These are phyloP conservation scores for Corymbia maculata DNA, from an alignment of 345 rosid genomes.

Conservation along the genomic window DNA sequence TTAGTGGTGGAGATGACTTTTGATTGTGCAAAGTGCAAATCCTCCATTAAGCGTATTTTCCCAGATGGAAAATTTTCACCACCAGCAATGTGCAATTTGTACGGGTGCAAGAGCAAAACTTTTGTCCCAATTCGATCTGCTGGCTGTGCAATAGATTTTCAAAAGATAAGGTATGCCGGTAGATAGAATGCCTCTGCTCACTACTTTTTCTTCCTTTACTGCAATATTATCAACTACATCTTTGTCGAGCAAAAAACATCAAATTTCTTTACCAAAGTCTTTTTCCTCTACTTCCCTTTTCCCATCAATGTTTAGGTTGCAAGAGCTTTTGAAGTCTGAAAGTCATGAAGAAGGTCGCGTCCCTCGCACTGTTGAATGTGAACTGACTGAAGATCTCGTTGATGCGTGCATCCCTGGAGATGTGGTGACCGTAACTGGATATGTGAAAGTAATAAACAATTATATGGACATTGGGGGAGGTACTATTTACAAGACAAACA, in stretches of 20 bases:
- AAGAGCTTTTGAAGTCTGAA: slow-evolving; percentile 66
- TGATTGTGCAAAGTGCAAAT: slow-evolving; percentile 69
- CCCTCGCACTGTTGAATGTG: slow-evolving; percentile 97
- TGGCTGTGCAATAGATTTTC: slow-evolving; percentile 74
- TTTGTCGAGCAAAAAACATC: background rate
- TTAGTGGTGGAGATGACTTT: slow-evolving; percentile 67
- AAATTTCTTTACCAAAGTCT: background rate
- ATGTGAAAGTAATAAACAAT: slow-evolving; percentile 75
- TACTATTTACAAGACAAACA: slow-evolving; percentile 2
- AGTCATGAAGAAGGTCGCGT: slow-evolving; percentile 98
- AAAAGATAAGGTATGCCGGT: slow-evolving; percentile 66
- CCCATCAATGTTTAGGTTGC: slow-evolving; percentile 34
- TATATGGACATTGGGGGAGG: slow-evolving; percentile 99
- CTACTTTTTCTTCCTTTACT: background rate
- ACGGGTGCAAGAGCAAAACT: slow-evolving; percentile 82
- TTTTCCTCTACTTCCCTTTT: background rate
- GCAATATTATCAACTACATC: background rate
- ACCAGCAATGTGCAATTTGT: slow-evolving; percentile 50
- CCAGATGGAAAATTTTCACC: slow-evolving; percentile 93
- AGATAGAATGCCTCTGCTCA: background rate
- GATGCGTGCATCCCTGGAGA: slow-evolving; percentile 95
- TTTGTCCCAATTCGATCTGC: slow-evolving; percentile 75
- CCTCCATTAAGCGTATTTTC: slow-evolving; percentile 48
- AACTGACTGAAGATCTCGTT: slow-evolving; percentile 84
- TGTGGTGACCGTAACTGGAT: slow-evolving; percentile 93